Evolutionary conservation across 2,329 filamentous ascomycete genomes (phyloP).

Genomic region (Zasmidium angulare): DNA sequence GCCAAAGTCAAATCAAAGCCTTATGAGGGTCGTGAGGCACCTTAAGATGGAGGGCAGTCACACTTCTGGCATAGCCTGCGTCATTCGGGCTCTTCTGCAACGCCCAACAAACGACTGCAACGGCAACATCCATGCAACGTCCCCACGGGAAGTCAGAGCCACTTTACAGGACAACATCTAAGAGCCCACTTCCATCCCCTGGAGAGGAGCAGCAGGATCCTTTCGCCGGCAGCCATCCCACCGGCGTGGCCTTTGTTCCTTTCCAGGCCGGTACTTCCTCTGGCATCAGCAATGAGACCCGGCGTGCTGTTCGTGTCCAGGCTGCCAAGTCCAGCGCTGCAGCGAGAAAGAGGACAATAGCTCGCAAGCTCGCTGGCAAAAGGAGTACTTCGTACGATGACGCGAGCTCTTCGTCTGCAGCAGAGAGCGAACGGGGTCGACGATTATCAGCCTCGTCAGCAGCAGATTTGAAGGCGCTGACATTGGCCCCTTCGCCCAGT

Average conservation of each 20-base stretch:
- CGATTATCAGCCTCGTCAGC: conserved; percentile 15
- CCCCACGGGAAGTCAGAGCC: background rate
- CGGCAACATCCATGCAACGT: background rate
- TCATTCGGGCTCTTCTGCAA: background rate
- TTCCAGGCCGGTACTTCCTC: conserved; percentile 22
- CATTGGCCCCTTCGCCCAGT: background rate
- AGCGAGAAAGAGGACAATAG: conserved; percentile 22
- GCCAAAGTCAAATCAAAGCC: background rate
- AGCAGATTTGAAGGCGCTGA: conserved; percentile 7
- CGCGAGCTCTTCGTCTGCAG: conserved; percentile 8
- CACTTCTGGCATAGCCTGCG: background rate
- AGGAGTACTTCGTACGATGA: conserved; percentile 7
- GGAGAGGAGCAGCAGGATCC: background rate
- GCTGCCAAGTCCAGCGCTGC: conserved; percentile 21
- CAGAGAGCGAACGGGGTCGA: conserved; percentile 14
- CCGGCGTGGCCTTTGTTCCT: conserved; percentile 23
- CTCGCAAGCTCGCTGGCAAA: conserved; percentile 15
- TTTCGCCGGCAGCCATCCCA: background rate
- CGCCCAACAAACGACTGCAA: background rate
- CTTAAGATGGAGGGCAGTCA: background rate
- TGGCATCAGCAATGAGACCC: conserved; percentile 19
- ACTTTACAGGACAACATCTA: background rate
- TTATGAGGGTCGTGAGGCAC: background rate
- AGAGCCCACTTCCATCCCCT: conserved; percentile 1
- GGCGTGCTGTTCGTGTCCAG: conserved; percentile 24